Conservation (phyloP, 495 filamentous ascomycete species). For the Tetracladium marchalianum region DNA sequence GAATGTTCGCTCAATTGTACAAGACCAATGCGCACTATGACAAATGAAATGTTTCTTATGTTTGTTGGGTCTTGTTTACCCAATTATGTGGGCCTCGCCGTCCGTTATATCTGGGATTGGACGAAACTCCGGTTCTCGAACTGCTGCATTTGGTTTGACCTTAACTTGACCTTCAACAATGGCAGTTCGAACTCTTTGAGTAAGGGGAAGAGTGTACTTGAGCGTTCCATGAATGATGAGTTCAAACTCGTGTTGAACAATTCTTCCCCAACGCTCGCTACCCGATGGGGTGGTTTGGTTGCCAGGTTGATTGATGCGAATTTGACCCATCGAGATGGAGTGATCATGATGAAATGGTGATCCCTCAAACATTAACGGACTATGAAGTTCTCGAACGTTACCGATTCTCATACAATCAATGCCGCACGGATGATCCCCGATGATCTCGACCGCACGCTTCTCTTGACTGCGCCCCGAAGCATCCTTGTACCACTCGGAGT, state of each 20-base stretch:
- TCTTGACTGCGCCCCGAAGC: conserved; percentile 22
- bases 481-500: conserved; percentile 61
- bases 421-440: conserved; percentile 45
- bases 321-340: conserved; percentile 66
- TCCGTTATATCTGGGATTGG: neutral
- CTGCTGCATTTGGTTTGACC: conserved; percentile 34
- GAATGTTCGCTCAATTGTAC: conserved; percentile 15
- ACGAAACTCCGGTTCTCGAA: conserved; percentile 17
- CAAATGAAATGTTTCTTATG: conserved; percentile 13
- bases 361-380: conserved; percentile 74
- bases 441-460: conserved; percentile 55
- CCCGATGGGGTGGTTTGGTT: conserved; percentile 84
- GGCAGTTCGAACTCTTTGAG: conserved; percentile 48
- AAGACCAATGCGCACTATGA: conserved; percentile 9
- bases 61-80: conserved; percentile 1
- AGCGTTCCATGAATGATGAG: conserved; percentile 82
- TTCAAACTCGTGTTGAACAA: conserved; percentile 84
- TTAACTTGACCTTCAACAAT: conserved; percentile 38
- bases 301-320: conserved; percentile 71
- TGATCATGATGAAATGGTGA: conserved; percentile 64
- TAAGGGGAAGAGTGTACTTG: conserved; percentile 82
- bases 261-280: conserved; percentile 81
- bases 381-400: conserved; percentile 77
- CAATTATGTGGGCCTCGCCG: neutral
- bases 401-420: conserved; percentile 82